Evolutionary conservation across 2,329 filamentous ascomycete genomes (phyloP), one percentile per base, ranked within the genome.

Genomic region (Cadophora sp.): DNA sequence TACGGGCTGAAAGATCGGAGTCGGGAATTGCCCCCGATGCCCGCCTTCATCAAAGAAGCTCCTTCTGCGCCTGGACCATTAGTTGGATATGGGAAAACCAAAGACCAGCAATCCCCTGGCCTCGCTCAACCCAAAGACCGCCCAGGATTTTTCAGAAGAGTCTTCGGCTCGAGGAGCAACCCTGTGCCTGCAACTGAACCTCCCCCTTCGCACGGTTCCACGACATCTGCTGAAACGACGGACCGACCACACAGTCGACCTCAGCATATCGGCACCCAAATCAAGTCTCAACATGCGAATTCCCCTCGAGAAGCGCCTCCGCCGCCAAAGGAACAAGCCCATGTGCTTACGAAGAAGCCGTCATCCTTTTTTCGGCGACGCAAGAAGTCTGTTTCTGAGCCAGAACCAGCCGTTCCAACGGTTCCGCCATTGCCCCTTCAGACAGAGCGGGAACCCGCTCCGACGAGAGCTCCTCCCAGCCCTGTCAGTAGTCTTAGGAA

Each of bases 321-420:
- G 26, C 58, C 75, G 7, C 67, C 75, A 6, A 77, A 76, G 64
- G 76, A 78, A 60, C 69, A 70, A 34, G 53, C 71, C 1, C 74
- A 77, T 71, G 71, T 76, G 3, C 82, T 97, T 62, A 92, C 92
- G 75, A 97, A 97, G 83, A 97, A 97, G 79, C 88, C 93, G 4
- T 97, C 95, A 0, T 95, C 93, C 0, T 98, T 99, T 81, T 98
- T 98, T 82, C 88, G 96, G 70, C 87, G 96, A 68, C 88, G 94
- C 71, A 98, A 98, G 86, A 97, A 95, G 85, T 97, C 94, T 5
- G 81, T 93, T 40, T 87, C 89, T 16, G 94, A 97, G 71, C 79
- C 74, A 55, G 85, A 87, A 26, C 85, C 91, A 40, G 89, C 91
- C 0, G 74, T 80, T 37, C 84, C 79, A 68, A 77, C 74, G 73